Conservation (phyloP, 768 basidiomycete species). For the Ramaria sp. region DNA sequence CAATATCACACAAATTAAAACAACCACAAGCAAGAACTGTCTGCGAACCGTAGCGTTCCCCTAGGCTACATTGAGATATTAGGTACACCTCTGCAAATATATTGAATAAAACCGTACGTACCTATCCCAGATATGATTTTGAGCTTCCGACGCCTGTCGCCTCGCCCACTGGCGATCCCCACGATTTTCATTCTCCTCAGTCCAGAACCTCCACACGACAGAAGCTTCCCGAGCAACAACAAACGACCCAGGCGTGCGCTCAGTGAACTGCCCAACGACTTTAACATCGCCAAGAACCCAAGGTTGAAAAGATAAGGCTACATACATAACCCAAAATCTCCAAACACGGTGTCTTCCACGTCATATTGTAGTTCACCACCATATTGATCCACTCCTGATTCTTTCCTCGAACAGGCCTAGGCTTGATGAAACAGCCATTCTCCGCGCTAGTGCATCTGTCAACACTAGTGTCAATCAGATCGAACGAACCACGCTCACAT, state of each 20-base stretch:
- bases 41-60: conserved; percentile 51
- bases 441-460: conserved; percentile 44
- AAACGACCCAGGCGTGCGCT: conserved; percentile 79
- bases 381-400: conserved; percentile 61
- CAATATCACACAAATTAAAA: neutral
- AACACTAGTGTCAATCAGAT: neutral
- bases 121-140: conserved; percentile 86
- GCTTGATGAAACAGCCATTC: conserved; percentile 79
- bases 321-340: conserved; percentile 79
- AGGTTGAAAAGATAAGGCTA: conserved; percentile 12
- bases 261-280: conserved; percentile 52
- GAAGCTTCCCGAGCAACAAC: conserved; percentile 78
- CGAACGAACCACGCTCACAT: conserved; percentile 35
- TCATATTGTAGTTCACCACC: conserved; percentile 66
- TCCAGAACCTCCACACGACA: conserved; percentile 81
- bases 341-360: conserved; percentile 71
- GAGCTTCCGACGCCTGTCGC: conserved; percentile 80
- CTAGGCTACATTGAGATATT: conserved; percentile 37
- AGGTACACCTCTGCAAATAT: neutral
- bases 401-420: conserved; percentile 23
- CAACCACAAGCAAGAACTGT: neutral
- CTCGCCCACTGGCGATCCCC: conserved; percentile 72
- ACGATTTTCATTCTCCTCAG: conserved; percentile 26
- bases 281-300: neutral
- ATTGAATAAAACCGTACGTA: conserved; percentile 12